A percentile compares a stretch with the other conserved stretches of the same genome.
Conservation (phyloP, 1,284 basidiomycete genomes). For the Cryptococcus hybrid region DNA sequence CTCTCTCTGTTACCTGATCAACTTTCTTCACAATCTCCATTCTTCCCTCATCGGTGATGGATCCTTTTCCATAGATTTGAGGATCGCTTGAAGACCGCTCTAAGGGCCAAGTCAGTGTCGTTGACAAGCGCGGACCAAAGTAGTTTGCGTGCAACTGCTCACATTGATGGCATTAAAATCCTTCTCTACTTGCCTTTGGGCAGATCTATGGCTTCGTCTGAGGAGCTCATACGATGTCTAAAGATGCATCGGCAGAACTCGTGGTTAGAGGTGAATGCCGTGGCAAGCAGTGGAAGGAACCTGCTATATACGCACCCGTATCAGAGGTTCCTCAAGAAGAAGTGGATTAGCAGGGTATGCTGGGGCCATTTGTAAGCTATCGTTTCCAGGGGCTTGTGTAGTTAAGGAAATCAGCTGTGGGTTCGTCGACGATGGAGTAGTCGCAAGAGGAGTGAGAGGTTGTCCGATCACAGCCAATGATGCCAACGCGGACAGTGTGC, state of each 20-base stretch:
- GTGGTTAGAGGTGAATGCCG: not conserved
- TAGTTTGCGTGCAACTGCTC: not conserved
- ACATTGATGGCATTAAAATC: constrained; percentile 46
- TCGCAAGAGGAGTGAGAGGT: no score
- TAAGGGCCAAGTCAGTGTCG: constrained; percentile 1
- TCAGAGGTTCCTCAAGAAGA: constrained; percentile 43
- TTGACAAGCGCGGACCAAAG: not conserved
- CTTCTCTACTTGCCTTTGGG: constrained; percentile 51
- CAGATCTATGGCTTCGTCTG: constrained; percentile 44
- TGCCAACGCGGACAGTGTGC: no score
- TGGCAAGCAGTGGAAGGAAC: not conserved
- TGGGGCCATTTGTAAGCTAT: constrained; percentile 1
- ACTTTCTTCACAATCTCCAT: constrained; percentile 26
- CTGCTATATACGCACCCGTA: constrained; percentile 27
- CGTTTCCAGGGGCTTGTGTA: not conserved
- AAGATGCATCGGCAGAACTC: not conserved
- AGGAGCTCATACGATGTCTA: constrained; percentile 52
- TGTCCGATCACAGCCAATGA: no score
- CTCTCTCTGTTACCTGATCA: constrained; percentile 35
- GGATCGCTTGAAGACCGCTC: constrained; percentile 18
- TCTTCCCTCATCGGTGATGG: constrained; percentile 14
- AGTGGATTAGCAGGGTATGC: constrained; percentile 16
- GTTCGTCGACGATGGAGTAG: no score
- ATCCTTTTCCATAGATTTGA: constrained; percentile 18
- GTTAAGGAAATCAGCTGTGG: no score